A percentile compares a stretch with the other conserved stretches of the same genome.
Evolutionary conservation across 2,329 filamentous ascomycete genomes (phyloP).

Genomic region (Neonectria ditissima): DNA sequence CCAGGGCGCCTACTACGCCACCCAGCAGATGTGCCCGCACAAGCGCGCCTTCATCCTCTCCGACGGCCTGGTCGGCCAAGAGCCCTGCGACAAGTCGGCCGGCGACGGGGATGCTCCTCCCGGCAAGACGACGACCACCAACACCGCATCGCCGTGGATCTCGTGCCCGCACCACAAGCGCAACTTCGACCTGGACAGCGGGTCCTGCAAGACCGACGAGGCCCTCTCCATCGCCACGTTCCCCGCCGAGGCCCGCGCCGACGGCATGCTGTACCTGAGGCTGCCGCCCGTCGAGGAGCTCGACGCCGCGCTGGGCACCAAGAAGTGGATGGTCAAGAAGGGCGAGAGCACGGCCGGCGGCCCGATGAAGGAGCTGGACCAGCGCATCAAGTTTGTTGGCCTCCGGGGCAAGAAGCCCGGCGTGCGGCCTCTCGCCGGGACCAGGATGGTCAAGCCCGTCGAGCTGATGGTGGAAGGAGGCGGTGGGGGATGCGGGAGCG

Average conservation of each 20-base stretch:
- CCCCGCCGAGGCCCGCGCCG: slow-evolving; percentile 75
- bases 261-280: slow-evolving; percentile 83
- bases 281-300: slow-evolving; percentile 85
- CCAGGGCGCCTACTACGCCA: slow-evolving; percentile 82
- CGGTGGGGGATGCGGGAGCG: slow-evolving; percentile 54
- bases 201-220: slow-evolving; percentile 80
- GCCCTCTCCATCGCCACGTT: slow-evolving; percentile 86
- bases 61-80: slow-evolving; percentile 84
- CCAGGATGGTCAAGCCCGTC: slow-evolving; percentile 52
- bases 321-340: slow-evolving; percentile 81
- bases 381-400: slow-evolving; percentile 59
- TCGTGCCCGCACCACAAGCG: slow-evolving; percentile 91
- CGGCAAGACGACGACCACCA: slow-evolving; percentile 15
- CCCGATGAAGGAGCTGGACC: slow-evolving; percentile 55
- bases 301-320: slow-evolving; percentile 81
- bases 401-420: slow-evolving; percentile 57
- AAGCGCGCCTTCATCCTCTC: slow-evolving; percentile 91
- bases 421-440: slow-evolving; percentile 49
- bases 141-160: slow-evolving; percentile 72
- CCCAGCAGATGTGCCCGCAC: slow-evolving; percentile 95
- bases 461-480: slow-evolving; percentile 54
- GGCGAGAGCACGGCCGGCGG: slow-evolving; percentile 65
- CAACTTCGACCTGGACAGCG: slow-evolving; percentile 82
- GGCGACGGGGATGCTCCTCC: slow-evolving; percentile 51
- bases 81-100: slow-evolving; percentile 49